These are phyloP conservation scores for Letharia columbiana DNA, from an alignment of 495 filamentous ascomycete genomes.

Conservation along the genomic window DNA sequence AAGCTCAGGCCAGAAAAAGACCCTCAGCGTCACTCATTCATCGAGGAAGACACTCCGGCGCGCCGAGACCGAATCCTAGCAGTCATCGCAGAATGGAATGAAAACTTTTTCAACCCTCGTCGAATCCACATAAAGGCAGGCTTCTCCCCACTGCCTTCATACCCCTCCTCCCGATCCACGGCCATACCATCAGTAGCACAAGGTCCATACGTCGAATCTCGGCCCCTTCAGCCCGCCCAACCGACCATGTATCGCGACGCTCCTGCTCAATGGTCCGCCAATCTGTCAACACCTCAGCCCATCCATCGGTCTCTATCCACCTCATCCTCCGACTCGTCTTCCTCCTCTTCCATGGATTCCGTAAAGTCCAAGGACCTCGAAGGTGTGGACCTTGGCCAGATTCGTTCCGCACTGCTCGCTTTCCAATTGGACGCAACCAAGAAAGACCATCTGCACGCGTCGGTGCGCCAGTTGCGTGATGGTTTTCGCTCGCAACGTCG, in stretches of 20 bases:
- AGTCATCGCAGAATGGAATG: constrained; percentile 45
- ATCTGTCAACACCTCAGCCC: background rate
- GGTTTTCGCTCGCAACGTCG: constrained; percentile 12
- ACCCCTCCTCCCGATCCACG: constrained; percentile 28
- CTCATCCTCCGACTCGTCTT: constrained; percentile 31
- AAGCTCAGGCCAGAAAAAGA: constrained; percentile 38
- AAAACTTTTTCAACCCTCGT: constrained; percentile 42
- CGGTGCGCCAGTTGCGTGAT: constrained; percentile 19
- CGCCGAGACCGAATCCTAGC: constrained; percentile 36
- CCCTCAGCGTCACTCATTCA: constrained; percentile 20
- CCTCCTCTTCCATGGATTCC: constrained; percentile 19
- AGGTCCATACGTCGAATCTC: constrained; percentile 2
- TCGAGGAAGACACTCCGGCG: constrained; percentile 26
- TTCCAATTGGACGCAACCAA: constrained; percentile 13
- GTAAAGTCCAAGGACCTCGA: constrained; percentile 20
- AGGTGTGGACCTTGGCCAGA: constrained; percentile 9
- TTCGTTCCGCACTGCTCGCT: constrained; percentile 16
- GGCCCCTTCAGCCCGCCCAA: background rate
- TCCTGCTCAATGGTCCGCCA: constrained; percentile 1
- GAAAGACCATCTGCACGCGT: constrained; percentile 11
- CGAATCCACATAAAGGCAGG: constrained; percentile 29
- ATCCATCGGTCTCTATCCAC: constrained; percentile 18
- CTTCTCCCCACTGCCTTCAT: constrained; percentile 20
- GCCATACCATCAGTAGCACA: constrained; percentile 2
- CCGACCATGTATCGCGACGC: constrained; percentile 1